Evolutionary conservation across 2,329 filamentous ascomycete genomes (phyloP).

Genomic region (Hymenoscyphus fructigenus): DNA sequence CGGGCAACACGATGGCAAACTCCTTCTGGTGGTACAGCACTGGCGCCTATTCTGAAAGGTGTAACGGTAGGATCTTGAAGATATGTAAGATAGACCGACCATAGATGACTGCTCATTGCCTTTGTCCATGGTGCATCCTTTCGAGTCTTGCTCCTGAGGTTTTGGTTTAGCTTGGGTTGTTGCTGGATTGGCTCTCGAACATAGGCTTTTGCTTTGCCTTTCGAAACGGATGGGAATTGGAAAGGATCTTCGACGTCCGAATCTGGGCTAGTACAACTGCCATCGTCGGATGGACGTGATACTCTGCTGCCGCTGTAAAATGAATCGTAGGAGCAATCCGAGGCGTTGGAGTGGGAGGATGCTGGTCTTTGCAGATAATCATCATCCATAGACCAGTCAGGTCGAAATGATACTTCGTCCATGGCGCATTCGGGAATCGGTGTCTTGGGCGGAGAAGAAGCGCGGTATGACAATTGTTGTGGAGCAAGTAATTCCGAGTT

Average conservation of each 20-base stretch:
- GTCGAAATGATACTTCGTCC: constrained; percentile 22
- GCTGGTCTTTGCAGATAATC: constrained; percentile 30
- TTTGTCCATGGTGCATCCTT: constrained; percentile 59
- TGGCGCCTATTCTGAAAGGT: constrained; percentile 62
- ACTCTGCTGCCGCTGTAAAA: constrained; percentile 56
- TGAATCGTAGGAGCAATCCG: constrained; percentile 60
- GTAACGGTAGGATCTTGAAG: constrained; percentile 67
- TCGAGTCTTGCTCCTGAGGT: constrained; percentile 33
- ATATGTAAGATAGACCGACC: constrained; percentile 64
- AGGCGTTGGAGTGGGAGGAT: constrained; percentile 32
- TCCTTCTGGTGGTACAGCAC: constrained; percentile 62
- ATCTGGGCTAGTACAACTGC: constrained; percentile 53
- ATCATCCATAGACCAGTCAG: constrained; percentile 34
- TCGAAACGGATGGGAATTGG: constrained; percentile 28
- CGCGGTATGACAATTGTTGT: constrained; percentile 16
- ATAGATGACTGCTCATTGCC: constrained; percentile 64
- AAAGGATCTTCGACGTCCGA: constrained; percentile 41
- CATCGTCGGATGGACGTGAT: constrained; percentile 56
- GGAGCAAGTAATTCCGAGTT: constrained; percentile 28
- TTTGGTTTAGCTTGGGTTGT: constrained; percentile 25
- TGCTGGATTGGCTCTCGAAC: constrained; percentile 10
- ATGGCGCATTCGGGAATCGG: constrained; percentile 44
- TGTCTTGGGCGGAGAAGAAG: constrained; percentile 56
- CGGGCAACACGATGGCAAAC: constrained; percentile 65
- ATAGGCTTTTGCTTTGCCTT: constrained; percentile 27